phyloP scores from a whole-genome alignment of 441 rosid genomes.

The Daphne laureola region DNA sequence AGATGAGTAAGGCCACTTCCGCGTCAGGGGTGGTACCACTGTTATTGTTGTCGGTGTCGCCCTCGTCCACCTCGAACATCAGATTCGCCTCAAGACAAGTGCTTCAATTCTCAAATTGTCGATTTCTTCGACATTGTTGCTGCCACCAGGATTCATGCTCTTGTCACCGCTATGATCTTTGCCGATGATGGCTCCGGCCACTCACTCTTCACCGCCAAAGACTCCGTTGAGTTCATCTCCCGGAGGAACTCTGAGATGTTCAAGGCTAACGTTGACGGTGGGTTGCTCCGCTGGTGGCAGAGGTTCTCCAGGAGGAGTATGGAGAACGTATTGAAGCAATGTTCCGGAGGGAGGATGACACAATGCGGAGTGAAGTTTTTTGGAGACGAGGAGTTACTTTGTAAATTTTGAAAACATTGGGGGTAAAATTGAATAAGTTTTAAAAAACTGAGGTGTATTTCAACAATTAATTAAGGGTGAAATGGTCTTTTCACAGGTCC shows the following conservation, averaged over 20 bases:
- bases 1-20: slow-evolving; percentile 76
- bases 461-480: too few relatives aligned
- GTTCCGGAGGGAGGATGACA: slow-evolving; percentile 58
- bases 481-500: too few relatives aligned
- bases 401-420: too few relatives aligned
- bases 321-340: slow-evolving; percentile 56
- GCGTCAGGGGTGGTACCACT: slow-evolving; percentile 82
- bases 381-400: too few relatives aligned
- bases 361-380: slow-evolving; percentile 47
- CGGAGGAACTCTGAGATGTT: slow-evolving; percentile 52
- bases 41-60: slow-evolving; percentile 62
- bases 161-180: slow-evolving; percentile 62
- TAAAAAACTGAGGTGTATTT: too few relatives aligned
- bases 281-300: slow-evolving; percentile 34
- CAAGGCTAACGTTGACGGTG: slow-evolving; percentile 22
- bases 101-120: slow-evolving; percentile 56
- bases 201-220: slow-evolving; percentile 63
- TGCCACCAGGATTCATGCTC: slow-evolving; percentile 75
- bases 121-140: slow-evolving; percentile 87
- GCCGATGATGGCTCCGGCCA: slow-evolving; percentile 71
- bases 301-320: slow-evolving; percentile 61
- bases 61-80: slow-evolving; percentile 71
- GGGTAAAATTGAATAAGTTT: too few relatives aligned
- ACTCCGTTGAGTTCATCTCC: slow-evolving; percentile 39
- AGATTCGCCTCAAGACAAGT: slow-evolving; percentile 69